Evolutionary conservation across 305 asterid genomes (phyloP), one percentile per base, ranked within the genome.

Genomic region (Fraxinus floribunda): DNA sequence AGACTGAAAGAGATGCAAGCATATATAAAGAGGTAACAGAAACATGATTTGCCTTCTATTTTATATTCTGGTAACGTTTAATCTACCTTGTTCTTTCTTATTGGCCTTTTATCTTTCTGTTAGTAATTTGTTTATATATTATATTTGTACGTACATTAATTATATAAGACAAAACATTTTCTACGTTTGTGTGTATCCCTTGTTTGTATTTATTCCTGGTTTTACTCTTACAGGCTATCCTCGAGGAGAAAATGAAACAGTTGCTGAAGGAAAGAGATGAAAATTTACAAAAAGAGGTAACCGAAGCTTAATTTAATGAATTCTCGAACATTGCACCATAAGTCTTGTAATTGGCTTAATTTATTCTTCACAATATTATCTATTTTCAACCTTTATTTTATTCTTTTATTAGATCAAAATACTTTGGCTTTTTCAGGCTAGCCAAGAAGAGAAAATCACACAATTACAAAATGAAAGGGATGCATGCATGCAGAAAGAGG

Each of bases 1-100:
- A 88, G 83, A 79, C 82, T 68, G 93, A 90, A 68, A 90, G 86
- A 78, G 92, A 86, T 66, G 90, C 86, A 75, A 85, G 84, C 78
- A 78, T 77, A 77, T 86, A 87, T 85, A 89, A 84, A 82, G 90
- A 93, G 94, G 97, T 93, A 75, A 49, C 41, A 10, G 36, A 57
- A 72, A 46, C 39, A 46, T 49, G n/a, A 29, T 35, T 41, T 73
- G 5, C 64, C 2, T 75, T 26, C n/a, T 68, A 29, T 29, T 70
- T 75, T 39, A 41, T 34, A 7, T 29, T 77, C 57, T 7, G 44
- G 8, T 11, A 39, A 71, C 66, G 44, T 79, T 57, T 78, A 62
- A 71, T 18, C 74, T 62, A 49, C 13, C 46, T 75, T 41, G 39
- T 1, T 10, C 24, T 64, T 34, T 29, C 73, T 46, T 46, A 22